Evolutionary conservation across 225 moss, liverwort and hornwort genomes (phyloP).

Genomic region (Neckera pumila): DNA sequence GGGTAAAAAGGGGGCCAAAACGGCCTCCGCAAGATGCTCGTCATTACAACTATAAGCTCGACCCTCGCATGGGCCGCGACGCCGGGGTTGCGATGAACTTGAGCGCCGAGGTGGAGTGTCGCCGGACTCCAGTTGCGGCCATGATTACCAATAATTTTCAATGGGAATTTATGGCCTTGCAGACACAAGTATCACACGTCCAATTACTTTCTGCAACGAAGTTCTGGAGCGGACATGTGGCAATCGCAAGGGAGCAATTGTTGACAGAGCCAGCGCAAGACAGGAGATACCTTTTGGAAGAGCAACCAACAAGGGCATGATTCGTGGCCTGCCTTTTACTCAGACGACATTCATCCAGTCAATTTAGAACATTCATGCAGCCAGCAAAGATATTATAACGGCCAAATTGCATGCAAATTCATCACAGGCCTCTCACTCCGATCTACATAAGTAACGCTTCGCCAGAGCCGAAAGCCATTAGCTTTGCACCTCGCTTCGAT

Average conservation of each 20-base stretch:
- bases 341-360: background rate
- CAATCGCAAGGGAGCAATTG: background rate
- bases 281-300: background rate
- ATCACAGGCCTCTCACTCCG: background rate
- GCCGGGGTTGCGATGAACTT: background rate
- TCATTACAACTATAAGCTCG: too few relatives aligned
- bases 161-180: background rate
- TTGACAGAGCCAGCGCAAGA: background rate
- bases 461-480: background rate
- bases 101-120: background rate
- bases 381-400: background rate
- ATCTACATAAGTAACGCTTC: background rate
- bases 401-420: background rate
- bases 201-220: background rate
- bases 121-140: background rate
- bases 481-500: background rate
- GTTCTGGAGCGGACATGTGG: background rate
- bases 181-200: slow-evolving; percentile 12
- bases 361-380: background rate
- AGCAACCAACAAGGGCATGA: background rate
- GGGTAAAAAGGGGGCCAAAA: too few relatives aligned
- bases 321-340: background rate
- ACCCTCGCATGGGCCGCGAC: background rate
- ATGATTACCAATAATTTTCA: background rate
- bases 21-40: too few relatives aligned